Evolutionary conservation across 2,329 filamentous ascomycete genomes (phyloP), one percentile per base, ranked within the genome.

Genomic region (Beauveria australis): DNA sequence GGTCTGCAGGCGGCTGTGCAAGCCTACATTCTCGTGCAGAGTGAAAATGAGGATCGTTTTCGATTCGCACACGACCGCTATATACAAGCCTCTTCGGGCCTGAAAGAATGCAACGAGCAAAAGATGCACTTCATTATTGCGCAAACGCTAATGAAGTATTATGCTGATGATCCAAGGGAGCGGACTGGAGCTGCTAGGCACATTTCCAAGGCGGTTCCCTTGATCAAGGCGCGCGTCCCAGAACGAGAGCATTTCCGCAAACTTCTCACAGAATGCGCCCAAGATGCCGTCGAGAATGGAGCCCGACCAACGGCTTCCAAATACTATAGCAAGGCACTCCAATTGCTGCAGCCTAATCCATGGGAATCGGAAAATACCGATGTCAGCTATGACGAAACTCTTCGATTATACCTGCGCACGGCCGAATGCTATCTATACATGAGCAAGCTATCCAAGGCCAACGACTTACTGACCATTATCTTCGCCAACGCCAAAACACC

Each of bases 61-160:
- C 85, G 86, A 40, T 97, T 97, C 71, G 86, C 88, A 40, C 92
- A 97, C 71, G 92, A 97, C 72, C 85, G 92, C 57, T 95, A 95
- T 68, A 81, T 92, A 55, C 86, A 89, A 69, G 91, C 90, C 18
- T 86, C 91, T 6, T 79, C 83, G 16, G 81, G 83, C 5, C 76
- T 96, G 56, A 84, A 83, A 63, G 86, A 92, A 69, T 86, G 84
- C 68, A 85, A 89, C 60, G 76, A 82, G 24, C 78, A 82, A 22
- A 89, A 89, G 66, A 97, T 97, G 92, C 92, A 97, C 73, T 97
- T 92, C 67, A 85, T 92, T 51, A 91, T 97, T 67, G 89, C 90
- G 0, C 87, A 91, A 69, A 88, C 88, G 0, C 83, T 97, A 65
- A 84, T 92, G 71, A 89, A 89, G 66, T 87, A 92, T 66, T 84